Base-by-base conservation (phyloP, 805 yeast genomes). In the Cyberlindnera xylosilytica region DNA sequence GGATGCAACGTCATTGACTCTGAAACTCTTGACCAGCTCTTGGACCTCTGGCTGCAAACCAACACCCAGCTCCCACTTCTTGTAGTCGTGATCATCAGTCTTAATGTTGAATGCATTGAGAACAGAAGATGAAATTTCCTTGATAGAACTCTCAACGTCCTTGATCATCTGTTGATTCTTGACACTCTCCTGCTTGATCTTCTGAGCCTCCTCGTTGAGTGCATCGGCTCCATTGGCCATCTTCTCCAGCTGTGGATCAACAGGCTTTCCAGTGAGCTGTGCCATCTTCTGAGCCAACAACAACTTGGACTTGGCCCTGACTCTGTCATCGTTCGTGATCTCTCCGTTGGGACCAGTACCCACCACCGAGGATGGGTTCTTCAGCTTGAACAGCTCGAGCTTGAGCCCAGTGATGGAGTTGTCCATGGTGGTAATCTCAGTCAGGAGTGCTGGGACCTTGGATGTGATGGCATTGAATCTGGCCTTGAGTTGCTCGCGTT, bases 331-430 rank as follows among this genome's bases (percentile, higher is more conserved):
- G 19, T 87, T 96, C 3, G 97, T 89, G 9, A 88, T 74, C 49
- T 79, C 79, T 10, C 97, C 97, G 56, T 83, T 79, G 29, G 88
- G 83, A 2, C 97, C 98, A 8, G 91, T 78, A 2, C 97, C 97
- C 18, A 73, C 68, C 61, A 87, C 70, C 4, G 79, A 70, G 1
- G 78, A 73, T 10, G 97, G 96, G 53, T 84, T 76, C 47, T 78
- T 78, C 49, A 73, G 60, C 52, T 81, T 78, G 57, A 75, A 79
- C 10, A 83, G 53, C 52, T 83, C 84, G 34, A 85, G 65, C 53
- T 84, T 87, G 4, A 82, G 75, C 17, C 68, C 64, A 8, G 83
- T 76, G 45, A 91, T 84, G 28, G 81, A 78, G 15, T 73, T 74
- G 49, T 87, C 95, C 23, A 81, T 70, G 8, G 69, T 52, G 34